A percentile compares a stretch with the other conserved stretches of the same genome.
Evolutionary conservation across 208 protist species (phyloP).

Genomic region (Spongospora subterranea): DNA sequence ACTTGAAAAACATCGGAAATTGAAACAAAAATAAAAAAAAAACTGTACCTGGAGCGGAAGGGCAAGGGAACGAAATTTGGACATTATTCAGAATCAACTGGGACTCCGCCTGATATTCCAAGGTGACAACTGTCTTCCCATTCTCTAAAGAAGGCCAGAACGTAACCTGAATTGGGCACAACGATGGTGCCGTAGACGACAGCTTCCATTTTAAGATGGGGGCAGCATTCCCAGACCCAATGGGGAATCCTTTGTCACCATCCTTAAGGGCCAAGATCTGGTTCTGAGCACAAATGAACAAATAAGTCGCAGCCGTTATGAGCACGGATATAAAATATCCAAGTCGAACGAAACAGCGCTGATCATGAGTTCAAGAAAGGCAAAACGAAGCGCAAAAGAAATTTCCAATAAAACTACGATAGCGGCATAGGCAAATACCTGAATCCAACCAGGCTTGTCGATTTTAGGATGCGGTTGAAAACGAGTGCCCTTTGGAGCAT

Average conservation of each 20-base stretch:
- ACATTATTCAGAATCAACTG: conserved; percentile 5
- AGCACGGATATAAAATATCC: too few relatives aligned
- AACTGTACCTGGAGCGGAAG: neutral
- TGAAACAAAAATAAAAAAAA: neutral
- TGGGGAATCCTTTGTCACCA: conserved; percentile 43
- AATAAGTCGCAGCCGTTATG: too few relatives aligned
- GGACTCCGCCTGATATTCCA: conserved; percentile 42
- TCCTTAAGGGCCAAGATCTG: conserved; percentile 37
- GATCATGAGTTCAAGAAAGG: too few relatives aligned
- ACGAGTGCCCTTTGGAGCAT: conserved; percentile 35
- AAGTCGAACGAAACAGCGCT: too few relatives aligned
- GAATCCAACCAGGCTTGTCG: conserved; percentile 20
- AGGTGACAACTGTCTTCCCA: neutral
- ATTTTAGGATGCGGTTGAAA: conserved; percentile 52
- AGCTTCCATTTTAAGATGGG: conserved; percentile 55
- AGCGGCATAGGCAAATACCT: neutral
- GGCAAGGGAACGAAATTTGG: neutral
- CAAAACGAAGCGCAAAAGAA: too few relatives aligned
- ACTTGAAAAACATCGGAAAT: too few relatives aligned
- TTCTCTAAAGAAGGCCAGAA: conserved; percentile 49
- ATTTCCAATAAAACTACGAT: too few relatives aligned
- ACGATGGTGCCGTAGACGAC: neutral
- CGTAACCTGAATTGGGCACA: conserved; percentile 9
- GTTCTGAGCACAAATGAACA: too few relatives aligned
- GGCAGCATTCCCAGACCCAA: conserved; percentile 25